phyloP scores from a whole-genome alignment of 2,329 filamentous ascomycete species.

The Aspergillus pseudoviridinutans region DNA sequence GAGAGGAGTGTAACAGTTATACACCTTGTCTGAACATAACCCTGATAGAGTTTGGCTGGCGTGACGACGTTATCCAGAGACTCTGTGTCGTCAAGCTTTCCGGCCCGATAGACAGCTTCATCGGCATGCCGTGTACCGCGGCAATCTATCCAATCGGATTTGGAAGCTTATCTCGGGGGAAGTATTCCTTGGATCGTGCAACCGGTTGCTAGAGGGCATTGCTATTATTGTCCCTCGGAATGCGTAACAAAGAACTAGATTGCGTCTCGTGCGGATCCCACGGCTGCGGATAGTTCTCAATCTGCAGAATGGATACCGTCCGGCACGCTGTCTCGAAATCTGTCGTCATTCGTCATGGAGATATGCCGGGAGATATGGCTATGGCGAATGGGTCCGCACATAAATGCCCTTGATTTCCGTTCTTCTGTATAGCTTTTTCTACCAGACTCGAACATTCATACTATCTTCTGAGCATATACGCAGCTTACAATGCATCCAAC shows the following conservation, averaged over 20 bases:
- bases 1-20: too few relatives aligned
- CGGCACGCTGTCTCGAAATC: background rate
- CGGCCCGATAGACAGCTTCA: background rate
- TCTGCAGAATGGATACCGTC: background rate
- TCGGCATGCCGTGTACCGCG: background rate
- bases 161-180: too few relatives aligned
- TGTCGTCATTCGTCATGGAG: background rate
- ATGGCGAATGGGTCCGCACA: background rate
- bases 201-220: background rate
- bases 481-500: conserved; percentile 10
- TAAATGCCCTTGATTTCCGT: background rate
- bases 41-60: too few relatives aligned
- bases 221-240: background rate
- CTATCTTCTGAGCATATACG: background rate
- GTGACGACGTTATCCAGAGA: too few relatives aligned
- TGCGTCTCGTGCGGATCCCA: background rate
- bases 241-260: too few relatives aligned
- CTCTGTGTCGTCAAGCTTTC: background rate
- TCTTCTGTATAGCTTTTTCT: too few relatives aligned
- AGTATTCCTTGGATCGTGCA: too few relatives aligned
- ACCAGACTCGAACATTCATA: too few relatives aligned
- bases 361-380: background rate
- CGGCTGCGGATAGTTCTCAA: background rate
- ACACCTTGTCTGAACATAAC: too few relatives aligned
- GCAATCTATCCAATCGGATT: background rate